Percentiles rank a stretch among this genome's conserved stretches.
These are phyloP conservation scores for Zygosaccharomyces sapae DNA, from an alignment of 1,139 yeast genomes.

Conservation along the genomic window DNA sequence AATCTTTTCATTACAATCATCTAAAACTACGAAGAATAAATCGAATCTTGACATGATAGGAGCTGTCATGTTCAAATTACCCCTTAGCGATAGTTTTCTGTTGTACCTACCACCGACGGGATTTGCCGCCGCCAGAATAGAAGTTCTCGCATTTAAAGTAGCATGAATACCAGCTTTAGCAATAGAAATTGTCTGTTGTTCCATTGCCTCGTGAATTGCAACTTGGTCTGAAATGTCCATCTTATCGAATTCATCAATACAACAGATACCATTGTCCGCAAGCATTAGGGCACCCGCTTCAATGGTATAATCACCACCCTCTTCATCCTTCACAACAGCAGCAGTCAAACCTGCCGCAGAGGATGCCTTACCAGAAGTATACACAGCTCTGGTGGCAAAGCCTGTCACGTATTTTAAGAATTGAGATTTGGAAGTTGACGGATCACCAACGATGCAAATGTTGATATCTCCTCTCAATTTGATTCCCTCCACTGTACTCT, in stretches of 20 bases:
- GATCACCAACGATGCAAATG: slow-evolving; percentile 95
- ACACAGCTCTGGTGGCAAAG: slow-evolving; percentile 90
- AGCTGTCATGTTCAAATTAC: slow-evolving; percentile 93
- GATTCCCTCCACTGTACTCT: slow-evolving; percentile 89
- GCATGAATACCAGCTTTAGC: slow-evolving; percentile 99
- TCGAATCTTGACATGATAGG: slow-evolving; percentile 99
- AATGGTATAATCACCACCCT: slow-evolving; percentile 93
- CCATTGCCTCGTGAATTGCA: slow-evolving; percentile 99
- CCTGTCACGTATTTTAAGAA: slow-evolving; percentile 89
- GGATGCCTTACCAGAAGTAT: slow-evolving; percentile 97
- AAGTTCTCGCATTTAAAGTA: slow-evolving; percentile 91
- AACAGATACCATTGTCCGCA: slow-evolving; percentile 98
- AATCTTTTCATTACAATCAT: slow-evolving; percentile 87
- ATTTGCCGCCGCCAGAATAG: slow-evolving; percentile 95
- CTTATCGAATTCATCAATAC: slow-evolving; percentile 96
- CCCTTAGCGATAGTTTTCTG: slow-evolving; percentile 74
- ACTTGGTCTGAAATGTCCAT: slow-evolving; percentile 96
- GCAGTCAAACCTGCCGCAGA: slow-evolving; percentile 99
- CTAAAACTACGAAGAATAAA: slow-evolving; percentile 87
- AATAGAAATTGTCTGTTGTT: slow-evolving; percentile 95
- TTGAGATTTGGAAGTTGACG: slow-evolving; percentile 96
- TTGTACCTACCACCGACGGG: slow-evolving; percentile 96
- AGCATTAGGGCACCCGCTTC: slow-evolving; percentile 99
- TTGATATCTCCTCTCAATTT: slow-evolving; percentile 95
- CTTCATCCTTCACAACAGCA: slow-evolving; percentile 96